Evolutionary conservation across 169 alveolate species (phyloP).

Genomic region (Eimeria acervulina): DNA sequence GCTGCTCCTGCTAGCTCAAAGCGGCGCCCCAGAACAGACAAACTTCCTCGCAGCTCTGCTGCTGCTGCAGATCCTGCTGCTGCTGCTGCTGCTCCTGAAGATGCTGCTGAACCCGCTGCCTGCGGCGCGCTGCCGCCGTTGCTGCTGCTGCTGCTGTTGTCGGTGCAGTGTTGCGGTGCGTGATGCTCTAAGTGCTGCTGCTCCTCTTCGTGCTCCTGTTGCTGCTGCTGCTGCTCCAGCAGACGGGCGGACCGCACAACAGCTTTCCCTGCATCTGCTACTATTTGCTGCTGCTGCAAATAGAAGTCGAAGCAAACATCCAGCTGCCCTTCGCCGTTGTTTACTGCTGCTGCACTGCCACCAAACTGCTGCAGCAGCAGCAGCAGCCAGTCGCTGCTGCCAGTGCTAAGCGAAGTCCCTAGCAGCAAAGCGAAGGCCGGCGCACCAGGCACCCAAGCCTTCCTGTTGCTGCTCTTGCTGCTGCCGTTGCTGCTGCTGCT

Average conservation of each 20-base stretch:
- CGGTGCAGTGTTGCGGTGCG: background rate
- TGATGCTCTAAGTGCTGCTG: conserved; percentile 26
- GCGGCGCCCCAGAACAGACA: background rate
- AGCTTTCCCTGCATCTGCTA: background rate
- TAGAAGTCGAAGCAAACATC: background rate
- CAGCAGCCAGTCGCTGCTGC: conserved; percentile 70
- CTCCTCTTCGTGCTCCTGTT: background rate
- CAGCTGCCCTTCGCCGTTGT: conserved; percentile 49
- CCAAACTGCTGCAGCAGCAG: conserved; percentile 61
- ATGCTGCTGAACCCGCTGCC: conserved; percentile 27
- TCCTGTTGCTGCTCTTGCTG: conserved; percentile 2
- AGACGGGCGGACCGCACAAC: background rate
- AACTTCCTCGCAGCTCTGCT: background rate
- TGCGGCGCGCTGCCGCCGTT: background rate
- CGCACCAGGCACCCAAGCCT: conserved; percentile 39
- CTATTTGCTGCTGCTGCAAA: conserved; percentile 23
- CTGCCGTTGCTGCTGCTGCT: background rate
- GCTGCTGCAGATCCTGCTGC: conserved; percentile 34
- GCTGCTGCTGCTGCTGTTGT: background rate
- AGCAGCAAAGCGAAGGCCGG: conserved; percentile 32
- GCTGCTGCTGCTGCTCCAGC: conserved; percentile 35
- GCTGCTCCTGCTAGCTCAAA: conserved; percentile 24
- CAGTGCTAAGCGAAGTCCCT: conserved; percentile 14
- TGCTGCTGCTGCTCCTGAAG: background rate
- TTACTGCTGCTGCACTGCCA: background rate